Percentiles rank a stretch among this genome's conserved stretches.
phyloP scores from a whole-genome alignment of 73 alveolate genomes.

The Tetrahymena elliotti region DNA sequence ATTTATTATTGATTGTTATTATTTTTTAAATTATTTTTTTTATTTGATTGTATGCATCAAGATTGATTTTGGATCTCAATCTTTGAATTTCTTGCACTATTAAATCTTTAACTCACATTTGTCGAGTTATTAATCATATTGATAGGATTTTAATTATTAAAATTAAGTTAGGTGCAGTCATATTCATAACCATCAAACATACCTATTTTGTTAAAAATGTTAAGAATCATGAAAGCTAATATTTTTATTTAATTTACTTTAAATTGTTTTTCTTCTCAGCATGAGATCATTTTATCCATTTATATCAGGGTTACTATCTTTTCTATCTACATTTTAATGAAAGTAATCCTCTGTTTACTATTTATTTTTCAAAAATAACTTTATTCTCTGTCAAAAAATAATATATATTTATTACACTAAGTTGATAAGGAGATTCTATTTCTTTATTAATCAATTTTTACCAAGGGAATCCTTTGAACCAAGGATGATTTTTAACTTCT shows the following conservation, averaged over 20 bases:
- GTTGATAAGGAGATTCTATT: conserved; percentile 74
- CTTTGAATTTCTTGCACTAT: neutral
- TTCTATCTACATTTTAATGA: conserved; percentile 9
- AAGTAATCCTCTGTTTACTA: conserved; percentile 12
- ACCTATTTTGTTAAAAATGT: neutral
- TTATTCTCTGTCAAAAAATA: conserved; percentile 1
- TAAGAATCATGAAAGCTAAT: too few species aligned
- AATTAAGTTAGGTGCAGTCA: neutral
- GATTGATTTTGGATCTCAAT: neutral
- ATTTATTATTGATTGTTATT: too few species aligned
- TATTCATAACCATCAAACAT: neutral
- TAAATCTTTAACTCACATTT: neutral
- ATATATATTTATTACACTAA: conserved; percentile 17
- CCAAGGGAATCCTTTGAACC: conserved; percentile 85
- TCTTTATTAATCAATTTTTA: conserved; percentile 67
- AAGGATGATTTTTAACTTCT: conserved; percentile 78
- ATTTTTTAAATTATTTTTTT: neutral
- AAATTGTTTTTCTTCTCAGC: conserved; percentile 44
- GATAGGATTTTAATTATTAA: neutral
- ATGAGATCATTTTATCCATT: conserved; percentile 32
- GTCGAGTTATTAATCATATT: neutral
- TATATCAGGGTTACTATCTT: conserved; percentile 27
- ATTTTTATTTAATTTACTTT: conserved; percentile 28
- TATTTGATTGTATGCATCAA: neutral
- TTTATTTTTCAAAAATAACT: neutral